Base-by-base conservation (phyloP, 2,329 filamentous ascomycete species). In the Epichloe uncinata region DNA sequence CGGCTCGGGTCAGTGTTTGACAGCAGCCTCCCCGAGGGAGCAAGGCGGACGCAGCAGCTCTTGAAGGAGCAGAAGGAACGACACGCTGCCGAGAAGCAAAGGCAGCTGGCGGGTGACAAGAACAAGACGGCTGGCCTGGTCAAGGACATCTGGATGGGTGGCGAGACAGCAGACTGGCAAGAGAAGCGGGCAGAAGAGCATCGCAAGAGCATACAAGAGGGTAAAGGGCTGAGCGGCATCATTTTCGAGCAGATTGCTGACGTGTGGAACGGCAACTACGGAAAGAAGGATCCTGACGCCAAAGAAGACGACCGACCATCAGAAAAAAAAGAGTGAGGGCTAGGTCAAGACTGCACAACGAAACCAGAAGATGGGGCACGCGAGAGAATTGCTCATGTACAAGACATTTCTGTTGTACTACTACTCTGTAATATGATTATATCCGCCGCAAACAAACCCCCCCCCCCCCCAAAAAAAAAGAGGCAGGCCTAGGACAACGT, bases 161-260 rank as follows among this genome's bases (percentile, higher is more conserved):
- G 69, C 37, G 77, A 79, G 60, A 63, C 63, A n/a, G 69, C 72
- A 42, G 69, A 74, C 55, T 80, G 77, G 77, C 68, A 70, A 60
- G 63, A 71, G 63, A 72, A 73, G 68, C 67, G 77, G 53, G 66
- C 70, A 3, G 68, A 69, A 58, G 69, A 73, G 60, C 75, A 79
- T 58, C 67, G 67, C 52, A 72, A 72, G 62, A 75, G 73, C 51
- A 61, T 81, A 38, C 69, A 74, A 47, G 72, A 78, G 53, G 78
- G 78, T 4, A 75, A 73, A 57, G 76, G 77, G 3, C 71, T 78
- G 58, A 73, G 72, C 53, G 75, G 73, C 36, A 66, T 81, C 51
- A 81, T 81, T 49, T 63, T 72, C 53, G 74, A 78, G 8, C 77
- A 80, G 62, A 66, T 81, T 49, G 63, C 63, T n/a, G 77, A 81